A percentile compares a stretch with the other conserved stretches of the same genome.
phyloP scores from a whole-genome alignment of 2,329 filamentous ascomycete species.

The Metarhizium guizhouense region DNA sequence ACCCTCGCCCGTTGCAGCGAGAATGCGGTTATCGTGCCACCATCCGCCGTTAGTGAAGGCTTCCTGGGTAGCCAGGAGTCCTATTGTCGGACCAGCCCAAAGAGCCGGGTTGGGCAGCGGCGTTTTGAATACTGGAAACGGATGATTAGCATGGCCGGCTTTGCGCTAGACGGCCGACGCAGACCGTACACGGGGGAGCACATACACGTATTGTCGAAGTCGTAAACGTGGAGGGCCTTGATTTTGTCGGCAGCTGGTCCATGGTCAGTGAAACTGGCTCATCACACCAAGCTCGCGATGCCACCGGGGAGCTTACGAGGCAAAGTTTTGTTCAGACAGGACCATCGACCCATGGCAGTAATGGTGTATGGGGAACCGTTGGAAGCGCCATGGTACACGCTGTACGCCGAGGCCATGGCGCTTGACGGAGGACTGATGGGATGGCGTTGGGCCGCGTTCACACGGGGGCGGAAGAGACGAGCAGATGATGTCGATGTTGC shows the following conservation, averaged over 20 bases:
- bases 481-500: conserved; percentile 1
- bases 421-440: conserved; percentile 15
- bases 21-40: conserved; percentile 90
- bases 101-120: conserved; percentile 82
- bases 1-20: conserved; percentile 79
- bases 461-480: conserved; percentile 9
- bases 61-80: conserved; percentile 66
- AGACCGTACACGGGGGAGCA: neutral
- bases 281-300: neutral
- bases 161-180: neutral
- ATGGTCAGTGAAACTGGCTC: neutral
- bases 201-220: conserved; percentile 93
- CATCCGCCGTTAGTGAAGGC: conserved; percentile 78
- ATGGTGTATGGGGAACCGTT: conserved; percentile 41
- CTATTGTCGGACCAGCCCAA: conserved; percentile 74
- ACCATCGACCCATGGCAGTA: conserved; percentile 78
- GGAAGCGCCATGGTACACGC: conserved; percentile 26
- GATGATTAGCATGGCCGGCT: neutral
- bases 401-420: conserved; percentile 32
- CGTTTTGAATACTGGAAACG: conserved; percentile 69
- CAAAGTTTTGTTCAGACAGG: conserved; percentile 62
- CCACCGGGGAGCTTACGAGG: conserved; percentile 42
- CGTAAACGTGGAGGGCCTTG: conserved; percentile 82
- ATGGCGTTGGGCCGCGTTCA: conserved; percentile 16
- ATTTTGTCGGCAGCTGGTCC: conserved; percentile 53